Evolutionary conservation across 1,284 basidiomycete species (phyloP), one percentile per base, ranked within the genome.

Genomic region (Taiwanofungus camphoratus): DNA sequence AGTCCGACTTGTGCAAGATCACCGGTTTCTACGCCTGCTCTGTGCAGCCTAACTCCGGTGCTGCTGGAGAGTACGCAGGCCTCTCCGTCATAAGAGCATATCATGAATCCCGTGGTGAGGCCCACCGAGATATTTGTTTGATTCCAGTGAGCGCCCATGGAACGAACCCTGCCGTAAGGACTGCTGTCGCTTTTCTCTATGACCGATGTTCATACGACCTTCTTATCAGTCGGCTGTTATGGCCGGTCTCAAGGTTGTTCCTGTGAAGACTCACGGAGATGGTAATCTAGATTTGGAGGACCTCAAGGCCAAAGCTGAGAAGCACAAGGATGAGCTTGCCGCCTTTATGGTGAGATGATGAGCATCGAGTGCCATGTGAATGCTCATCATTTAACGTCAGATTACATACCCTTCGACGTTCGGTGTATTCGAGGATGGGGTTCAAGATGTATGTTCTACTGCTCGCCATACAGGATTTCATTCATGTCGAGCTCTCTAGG

Each of bases 121-220:
- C 74, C 4, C 81, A 95, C 57, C 80, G 95, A 40, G 80, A 98
- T 62, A 79, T 98, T 38, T 99, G 95, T 62, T 69, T 99, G 48
- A 96, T 99, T 54, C 95, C 95, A 36, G 73, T 94, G 44, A 95
- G 91, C 53, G 94, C 95, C 1, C 95, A 98, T 67, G 94, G 94
- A 38, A 97, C 94, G 34, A 95, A 95, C 66, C 92, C 92, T 43
- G 92, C 92, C 44, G 86, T 87, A 54, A 66, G n/a, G 80, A 64
- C n/a, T 21, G 29, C 15, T 43, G 44, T 16, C 18, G 16, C 36
- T 12, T 40, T 11, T 16, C 11, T 19, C 0, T 33, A 3, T 21
- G 23, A 19, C 38, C 16, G 24, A 29, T 26, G 33, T 12, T 44
- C 5, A 33, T 9, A 33, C 8, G 6, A 13, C 31, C 3, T 3